A percentile compares a stretch with the other conserved stretches of the same genome.
phyloP scores from a whole-genome alignment of 257 asterid species.

The Paulownia fortunei region DNA sequence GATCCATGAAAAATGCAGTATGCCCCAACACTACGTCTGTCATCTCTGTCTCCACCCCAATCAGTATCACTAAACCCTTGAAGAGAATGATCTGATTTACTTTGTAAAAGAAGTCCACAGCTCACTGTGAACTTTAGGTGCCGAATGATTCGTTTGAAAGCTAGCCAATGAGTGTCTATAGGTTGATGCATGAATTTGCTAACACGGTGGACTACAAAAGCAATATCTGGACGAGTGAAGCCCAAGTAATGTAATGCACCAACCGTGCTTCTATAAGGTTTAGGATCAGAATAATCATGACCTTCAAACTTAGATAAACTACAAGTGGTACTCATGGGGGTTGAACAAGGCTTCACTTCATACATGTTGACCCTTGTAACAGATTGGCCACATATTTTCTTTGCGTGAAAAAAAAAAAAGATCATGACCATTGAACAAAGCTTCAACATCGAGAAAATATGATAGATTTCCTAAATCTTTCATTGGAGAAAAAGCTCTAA shows the following conservation, averaged over 20 bases:
- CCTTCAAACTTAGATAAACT: neutral
- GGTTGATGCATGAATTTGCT: too few species aligned
- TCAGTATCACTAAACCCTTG: neutral
- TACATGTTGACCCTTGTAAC: neutral
- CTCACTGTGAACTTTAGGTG: too few species aligned
- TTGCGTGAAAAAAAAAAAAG: neutral
- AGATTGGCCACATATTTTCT: neutral
- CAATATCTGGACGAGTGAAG: neutral
- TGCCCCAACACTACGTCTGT: neutral
- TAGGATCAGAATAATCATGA: neutral
- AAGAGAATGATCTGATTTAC: neutral
- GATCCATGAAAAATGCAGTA: neutral
- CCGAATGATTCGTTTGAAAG: too few species aligned
- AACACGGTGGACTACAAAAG: neutral
- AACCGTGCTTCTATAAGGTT: neutral
- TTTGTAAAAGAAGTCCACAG: too few species aligned
- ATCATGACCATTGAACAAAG: neutral
- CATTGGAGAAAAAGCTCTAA: neutral
- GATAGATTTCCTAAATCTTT: neutral
- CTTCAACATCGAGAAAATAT: neutral
- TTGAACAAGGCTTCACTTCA: neutral
- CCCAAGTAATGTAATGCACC: neutral
- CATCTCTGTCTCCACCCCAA: neutral
- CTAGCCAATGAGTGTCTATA: too few species aligned
- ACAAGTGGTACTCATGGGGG: neutral